Conservation (phyloP, 345 rosid genomes). For the Angophora floribunda region DNA sequence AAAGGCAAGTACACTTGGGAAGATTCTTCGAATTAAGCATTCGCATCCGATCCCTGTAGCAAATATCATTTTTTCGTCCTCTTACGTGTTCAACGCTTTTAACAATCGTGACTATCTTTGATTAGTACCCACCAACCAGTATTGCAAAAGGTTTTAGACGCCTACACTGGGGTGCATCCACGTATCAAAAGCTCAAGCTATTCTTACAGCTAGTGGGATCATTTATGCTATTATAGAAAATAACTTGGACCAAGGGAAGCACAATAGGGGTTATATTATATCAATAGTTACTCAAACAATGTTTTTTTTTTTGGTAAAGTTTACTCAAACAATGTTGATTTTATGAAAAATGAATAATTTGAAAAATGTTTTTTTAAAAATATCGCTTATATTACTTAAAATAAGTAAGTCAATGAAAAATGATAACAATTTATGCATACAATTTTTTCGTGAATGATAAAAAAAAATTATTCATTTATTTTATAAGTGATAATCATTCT, state of each 20-base stretch:
- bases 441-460: not conserved
- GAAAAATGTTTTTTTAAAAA: not conserved
- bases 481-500: accelerated
- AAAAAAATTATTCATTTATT: not conserved
- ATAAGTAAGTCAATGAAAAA: not conserved
- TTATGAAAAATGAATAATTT: not conserved
- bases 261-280: not conserved
- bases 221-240: not conserved
- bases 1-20: too few species aligned
- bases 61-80: not conserved
- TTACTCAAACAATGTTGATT: not conserved
- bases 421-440: not conserved
- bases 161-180: not conserved
- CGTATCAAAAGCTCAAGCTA: not conserved
- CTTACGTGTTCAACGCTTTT: not conserved
- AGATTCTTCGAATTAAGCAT: not conserved
- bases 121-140: not conserved
- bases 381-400: not conserved
- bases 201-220: not conserved
- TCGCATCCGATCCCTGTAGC: not conserved
- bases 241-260: not conserved
- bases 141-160: not conserved
- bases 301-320: too few species aligned
- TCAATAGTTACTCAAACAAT: not conserved
- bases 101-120: not conserved